Evolutionary conservation across 2,329 filamentous ascomycete genomes (phyloP), one percentile per base, ranked within the genome.

Genomic region (Calonectria ilicicola): DNA sequence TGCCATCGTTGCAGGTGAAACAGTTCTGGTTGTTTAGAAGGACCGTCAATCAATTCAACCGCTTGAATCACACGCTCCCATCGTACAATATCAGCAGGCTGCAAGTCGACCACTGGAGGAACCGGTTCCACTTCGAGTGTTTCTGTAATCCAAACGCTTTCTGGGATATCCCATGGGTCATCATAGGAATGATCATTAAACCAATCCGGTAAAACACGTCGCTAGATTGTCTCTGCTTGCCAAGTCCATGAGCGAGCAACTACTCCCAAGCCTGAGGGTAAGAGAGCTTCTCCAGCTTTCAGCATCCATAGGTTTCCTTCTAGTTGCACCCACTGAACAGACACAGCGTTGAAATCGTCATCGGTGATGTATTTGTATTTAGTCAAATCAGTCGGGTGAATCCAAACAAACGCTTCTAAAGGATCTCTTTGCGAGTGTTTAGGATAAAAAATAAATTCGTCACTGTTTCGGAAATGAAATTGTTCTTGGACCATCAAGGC

Each of bases 401-500:
- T 67, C 69, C 69, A 67, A 26, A 68, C 46, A 15, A 72, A 65
- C 4, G 69, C 69, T 15, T 35, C 17, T 12, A 19, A 49, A n/a
- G 15, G 15, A 17, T n/a, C 6, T 19, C 32, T 35, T 23, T 64
- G 23, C 6, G 21, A 14, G 19, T 29, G 51, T 47, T 53, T 65
- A 1, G 65, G 69, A 19, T 72, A 72, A 19, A 72, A 58, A 15
- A 72, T 72, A 17, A 67, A 65, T 42, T 72, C 69, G 19, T 67
- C 65, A 38, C 69, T 72, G 10, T 26, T 65, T 17, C 64, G 35
- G n/a, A 32, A 42, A 23, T 75, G 73, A 17, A 75, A 74, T 44
- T 75, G 66, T 1, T 60, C 63, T 21, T 75, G 72, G 2, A 75
- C 26, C 17, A 67, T 58, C 8, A 72, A 14, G 3, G 74, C 69